Evolutionary conservation across 345 rosid genomes (phyloP).

Genomic region (Pugionium cornutum): DNA sequence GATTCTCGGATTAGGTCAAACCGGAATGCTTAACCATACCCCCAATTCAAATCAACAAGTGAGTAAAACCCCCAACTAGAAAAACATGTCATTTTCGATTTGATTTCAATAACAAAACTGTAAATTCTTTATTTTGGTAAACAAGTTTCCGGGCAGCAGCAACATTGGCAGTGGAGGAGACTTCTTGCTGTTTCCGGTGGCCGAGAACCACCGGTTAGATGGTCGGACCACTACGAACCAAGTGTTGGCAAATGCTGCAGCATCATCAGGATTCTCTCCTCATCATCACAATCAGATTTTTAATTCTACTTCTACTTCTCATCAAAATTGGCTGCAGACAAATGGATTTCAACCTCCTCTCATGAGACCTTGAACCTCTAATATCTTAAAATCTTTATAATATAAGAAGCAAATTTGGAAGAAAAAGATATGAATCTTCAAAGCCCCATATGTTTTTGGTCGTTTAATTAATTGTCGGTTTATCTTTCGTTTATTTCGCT

Average conservation of each 20-base stretch:
- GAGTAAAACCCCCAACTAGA: neutral
- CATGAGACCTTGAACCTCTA: slow-evolving; percentile 39
- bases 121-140: neutral
- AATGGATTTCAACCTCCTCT: slow-evolving; percentile 42
- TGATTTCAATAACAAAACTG: neutral
- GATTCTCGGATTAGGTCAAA: slow-evolving; percentile 39
- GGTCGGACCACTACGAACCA: slow-evolving; percentile 43
- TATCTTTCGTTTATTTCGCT: neutral
- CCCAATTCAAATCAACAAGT: slow-evolving; percentile 38
- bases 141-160: slow-evolving; percentile 65
- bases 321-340: slow-evolving; percentile 43
- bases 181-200: slow-evolving; percentile 53
- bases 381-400: neutral
- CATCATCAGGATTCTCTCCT: slow-evolving; percentile 99
- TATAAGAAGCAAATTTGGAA: slow-evolving; percentile 2
- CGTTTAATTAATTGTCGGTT: slow-evolving; percentile 11
- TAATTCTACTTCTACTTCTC: slow-evolving; percentile 34
- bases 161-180: slow-evolving; percentile 56
- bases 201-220: slow-evolving; percentile 47
- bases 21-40: slow-evolving; percentile 37
- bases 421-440: slow-evolving; percentile 3
- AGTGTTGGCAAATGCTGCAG: slow-evolving; percentile 91
- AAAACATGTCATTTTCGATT: too few species aligned
- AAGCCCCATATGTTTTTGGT: slow-evolving; percentile 17
- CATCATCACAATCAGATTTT: slow-evolving; percentile 48